Base-by-base conservation (phyloP, 148 eudicot genomes). In the Nepenthes gracilis region DNA sequence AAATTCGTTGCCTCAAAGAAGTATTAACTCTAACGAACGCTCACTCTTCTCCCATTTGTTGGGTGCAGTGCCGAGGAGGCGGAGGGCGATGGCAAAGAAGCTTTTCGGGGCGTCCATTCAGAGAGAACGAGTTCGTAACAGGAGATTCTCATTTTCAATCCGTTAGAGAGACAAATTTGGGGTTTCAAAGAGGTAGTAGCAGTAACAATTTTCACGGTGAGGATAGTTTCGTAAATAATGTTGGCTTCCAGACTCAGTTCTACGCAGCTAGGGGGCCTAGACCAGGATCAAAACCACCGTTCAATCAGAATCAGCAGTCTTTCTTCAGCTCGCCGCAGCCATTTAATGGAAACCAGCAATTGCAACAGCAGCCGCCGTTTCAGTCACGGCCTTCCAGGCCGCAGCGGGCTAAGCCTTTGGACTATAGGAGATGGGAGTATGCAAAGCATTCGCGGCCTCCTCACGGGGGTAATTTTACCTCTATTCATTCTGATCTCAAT, bases 401-500 rank as follows among this genome's bases (percentile, higher is more conserved):
- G 14, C 6, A 47, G 35, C 59, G 76, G 58, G 38, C 67, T 45
- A 84, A 63, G 63, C 72, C 83, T 0, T 63, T 68, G 23, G 86
- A 87, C 68, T 80, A 54, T 61, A 75, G 95, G 57, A 36, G 51
- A 43, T 87, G 95, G 95, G 90, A 87, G 70, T 63, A 43, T 10
- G 78, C 85, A 0, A 78, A 66, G 68, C 43, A 48, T 35, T 70
- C 63, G 35, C 83, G 87, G 10, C 81, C 85, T 58, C 74, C 81
- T 51, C 11, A 72, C 23, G 54, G 56, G 40, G 89, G 90, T 84
- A 72, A 50, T 43, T 47, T 23, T 1, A 11, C 4, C 4, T 32
- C 43, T n/a, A 32, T 52, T 36, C 1, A 23, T 23, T 23, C 23
- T 23, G 23, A 23, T 23, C 23, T 23, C 23, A 34, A 33, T 56